Evolutionary conservation across 805 yeast genomes (phyloP).

Genomic region (Candida maltosa): DNA sequence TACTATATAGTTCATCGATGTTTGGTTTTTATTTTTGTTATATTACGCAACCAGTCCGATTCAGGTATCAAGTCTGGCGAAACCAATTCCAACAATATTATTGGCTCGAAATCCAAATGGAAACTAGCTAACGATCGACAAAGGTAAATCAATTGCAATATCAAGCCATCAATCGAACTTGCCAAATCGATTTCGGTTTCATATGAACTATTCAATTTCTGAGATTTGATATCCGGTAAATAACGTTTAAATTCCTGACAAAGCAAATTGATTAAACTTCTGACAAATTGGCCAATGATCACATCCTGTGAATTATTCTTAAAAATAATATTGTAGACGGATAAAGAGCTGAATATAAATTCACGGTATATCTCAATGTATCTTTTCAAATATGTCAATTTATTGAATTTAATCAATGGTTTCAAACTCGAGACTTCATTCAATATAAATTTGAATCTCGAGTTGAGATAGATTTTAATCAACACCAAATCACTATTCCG

Average conservation of each 20-base stretch:
- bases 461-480: conserved; percentile 59
- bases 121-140: conserved; percentile 78
- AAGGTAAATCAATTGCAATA: conserved; percentile 82
- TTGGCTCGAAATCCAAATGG: conserved; percentile 64
- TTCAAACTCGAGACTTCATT: conserved; percentile 54
- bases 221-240: conserved; percentile 15
- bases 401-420: conserved; percentile 53
- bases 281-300: conserved; percentile 26
- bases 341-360: conserved; percentile 69
- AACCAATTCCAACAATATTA: conserved; percentile 41
- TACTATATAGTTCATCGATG: conserved; percentile 12
- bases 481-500: conserved; percentile 9
- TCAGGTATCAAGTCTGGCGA: conserved; percentile 21
- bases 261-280: conserved; percentile 24
- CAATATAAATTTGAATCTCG: conserved; percentile 66
- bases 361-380: conserved; percentile 84
- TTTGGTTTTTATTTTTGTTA: conserved; percentile 34
- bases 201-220: conserved; percentile 7
- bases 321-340: conserved; percentile 64
- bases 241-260: conserved; percentile 18
- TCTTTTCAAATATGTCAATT: conserved; percentile 67
- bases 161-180: conserved; percentile 57
- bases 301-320: conserved; percentile 23
- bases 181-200: conserved; percentile 31
- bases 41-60: conserved; percentile 31